phyloP scores from a whole-genome alignment of 768 basidiomycete species.

The Mycena albidolilacea region DNA sequence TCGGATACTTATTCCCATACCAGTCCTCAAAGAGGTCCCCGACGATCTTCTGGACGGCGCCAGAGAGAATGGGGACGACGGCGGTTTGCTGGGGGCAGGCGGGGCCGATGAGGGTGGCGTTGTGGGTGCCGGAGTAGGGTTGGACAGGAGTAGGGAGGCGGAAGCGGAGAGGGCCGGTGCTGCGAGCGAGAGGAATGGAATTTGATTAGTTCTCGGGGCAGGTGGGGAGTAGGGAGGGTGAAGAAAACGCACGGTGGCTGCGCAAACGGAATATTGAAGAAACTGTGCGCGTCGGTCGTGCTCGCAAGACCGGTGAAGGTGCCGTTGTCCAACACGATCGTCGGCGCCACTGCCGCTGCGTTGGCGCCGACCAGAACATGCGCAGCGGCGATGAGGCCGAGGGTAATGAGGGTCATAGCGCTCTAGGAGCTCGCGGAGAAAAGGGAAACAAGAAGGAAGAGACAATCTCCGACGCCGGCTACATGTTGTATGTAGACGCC shows the following conservation, averaged over 20 bases:
- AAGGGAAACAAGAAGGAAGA: no score
- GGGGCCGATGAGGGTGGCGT: constrained; percentile 57
- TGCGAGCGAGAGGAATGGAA: not conserved
- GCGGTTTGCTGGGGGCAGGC: constrained; percentile 61
- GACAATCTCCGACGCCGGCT: not conserved
- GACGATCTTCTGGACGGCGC: not conserved
- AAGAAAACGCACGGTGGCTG: constrained; percentile 18
- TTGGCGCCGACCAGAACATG: not conserved
- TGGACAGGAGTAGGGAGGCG: constrained; percentile 50
- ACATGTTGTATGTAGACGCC: no score
- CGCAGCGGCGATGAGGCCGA: not conserved
- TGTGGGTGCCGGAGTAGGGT: constrained; percentile 54
- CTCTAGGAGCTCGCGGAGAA: no score
- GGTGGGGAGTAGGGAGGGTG: no score
- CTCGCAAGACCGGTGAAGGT: constrained; percentile 9
- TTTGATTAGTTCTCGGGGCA: no score
- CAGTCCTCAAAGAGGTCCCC: constrained; percentile 1
- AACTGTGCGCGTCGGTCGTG: constrained; percentile 16
- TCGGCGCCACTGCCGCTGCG: not conserved
- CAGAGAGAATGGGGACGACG: constrained; percentile 44
- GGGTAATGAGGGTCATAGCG: not conserved
- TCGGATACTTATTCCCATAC: not conserved
- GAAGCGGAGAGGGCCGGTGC: constrained; percentile 46
- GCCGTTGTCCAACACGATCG: constrained; percentile 18
- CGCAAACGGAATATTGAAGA: constrained; percentile 30